Conservation (phyloP, 305 asterid species). For the Fraxinus nigra region DNA sequence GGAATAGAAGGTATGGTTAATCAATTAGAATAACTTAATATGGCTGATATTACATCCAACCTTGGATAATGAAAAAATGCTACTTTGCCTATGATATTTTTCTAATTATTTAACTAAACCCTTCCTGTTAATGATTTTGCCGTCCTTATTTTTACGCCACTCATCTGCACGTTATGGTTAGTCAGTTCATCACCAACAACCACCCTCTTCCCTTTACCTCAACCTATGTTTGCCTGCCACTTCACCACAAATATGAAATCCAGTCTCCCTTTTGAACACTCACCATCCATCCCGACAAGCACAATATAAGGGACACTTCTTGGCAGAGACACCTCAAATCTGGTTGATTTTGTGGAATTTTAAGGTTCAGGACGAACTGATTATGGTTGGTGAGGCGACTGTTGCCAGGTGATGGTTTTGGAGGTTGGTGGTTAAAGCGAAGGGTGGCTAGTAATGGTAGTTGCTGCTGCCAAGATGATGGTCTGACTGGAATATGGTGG, state of each 20-base stretch:
- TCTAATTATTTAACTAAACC: neutral
- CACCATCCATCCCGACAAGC: neutral
- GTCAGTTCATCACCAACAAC: neutral
- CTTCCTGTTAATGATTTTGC: neutral
- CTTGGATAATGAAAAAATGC: neutral
- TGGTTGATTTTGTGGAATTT: neutral
- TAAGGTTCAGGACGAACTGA: neutral
- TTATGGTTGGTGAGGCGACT: neutral
- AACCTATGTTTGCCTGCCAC: neutral
- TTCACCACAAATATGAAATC: neutral
- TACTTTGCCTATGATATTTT: neutral
- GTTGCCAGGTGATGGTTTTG: neutral
- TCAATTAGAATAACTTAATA: neutral
- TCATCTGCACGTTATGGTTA: neutral
- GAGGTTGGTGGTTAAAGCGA: neutral
- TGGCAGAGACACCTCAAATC: neutral
- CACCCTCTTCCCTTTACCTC: neutral
- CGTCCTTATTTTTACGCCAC: neutral
- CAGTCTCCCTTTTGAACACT: neutral
- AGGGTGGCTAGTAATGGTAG: neutral
- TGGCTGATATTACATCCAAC: neutral
- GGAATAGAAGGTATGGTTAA: neutral
- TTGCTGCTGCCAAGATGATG: neutral
- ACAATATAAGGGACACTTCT: neutral
- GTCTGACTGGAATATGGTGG: neutral